These are phyloP conservation scores for Syzygium grande DNA, from an alignment of 345 rosid species.

Conservation along the genomic window DNA sequence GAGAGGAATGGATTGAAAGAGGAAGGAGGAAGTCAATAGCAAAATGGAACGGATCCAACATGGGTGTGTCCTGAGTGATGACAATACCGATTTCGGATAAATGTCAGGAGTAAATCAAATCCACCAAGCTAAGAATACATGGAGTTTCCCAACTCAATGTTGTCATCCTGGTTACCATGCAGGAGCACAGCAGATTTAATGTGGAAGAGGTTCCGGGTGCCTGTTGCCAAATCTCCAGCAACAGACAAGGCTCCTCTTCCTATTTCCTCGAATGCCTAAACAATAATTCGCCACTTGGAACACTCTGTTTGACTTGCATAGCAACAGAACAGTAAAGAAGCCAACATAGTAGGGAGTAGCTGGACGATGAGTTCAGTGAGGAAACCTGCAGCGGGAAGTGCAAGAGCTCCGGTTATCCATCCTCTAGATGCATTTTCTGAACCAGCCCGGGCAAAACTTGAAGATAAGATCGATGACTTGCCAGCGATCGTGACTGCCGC, in stretches of 20 bases:
- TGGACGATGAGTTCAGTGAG: not conserved
- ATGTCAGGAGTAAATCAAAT: not conserved
- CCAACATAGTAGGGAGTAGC: not conserved
- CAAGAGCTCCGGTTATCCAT: slow-evolving; percentile 80
- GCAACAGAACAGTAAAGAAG: not conserved
- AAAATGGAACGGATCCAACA: not conserved
- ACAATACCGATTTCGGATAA: not conserved
- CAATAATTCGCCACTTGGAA: not conserved
- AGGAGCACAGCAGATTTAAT: slow-evolving; percentile 2
- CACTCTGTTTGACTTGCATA: not conserved
- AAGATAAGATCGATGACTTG: slow-evolving; percentile 41
- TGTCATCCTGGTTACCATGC: slow-evolving; percentile 6
- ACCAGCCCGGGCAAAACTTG: slow-evolving; percentile 35
- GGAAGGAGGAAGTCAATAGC: not conserved
- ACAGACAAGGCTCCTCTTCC: slow-evolving; percentile 28
- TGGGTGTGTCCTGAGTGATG: not conserved
- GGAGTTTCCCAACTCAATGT: not conserved
- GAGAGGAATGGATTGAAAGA: not conserved
- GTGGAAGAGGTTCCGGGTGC: slow-evolving; percentile 22
- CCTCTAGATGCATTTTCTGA: slow-evolving; percentile 40
- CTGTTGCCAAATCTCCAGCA: slow-evolving; percentile 17
- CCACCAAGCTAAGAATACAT: not conserved
- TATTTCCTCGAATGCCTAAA: not conserved
- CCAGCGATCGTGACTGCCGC: slow-evolving; percentile 50
- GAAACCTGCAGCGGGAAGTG: slow-evolving; percentile 87